Base-by-base conservation (phyloP, 2,329 filamentous ascomycete genomes). In the Amauroascus verrucosus region DNA sequence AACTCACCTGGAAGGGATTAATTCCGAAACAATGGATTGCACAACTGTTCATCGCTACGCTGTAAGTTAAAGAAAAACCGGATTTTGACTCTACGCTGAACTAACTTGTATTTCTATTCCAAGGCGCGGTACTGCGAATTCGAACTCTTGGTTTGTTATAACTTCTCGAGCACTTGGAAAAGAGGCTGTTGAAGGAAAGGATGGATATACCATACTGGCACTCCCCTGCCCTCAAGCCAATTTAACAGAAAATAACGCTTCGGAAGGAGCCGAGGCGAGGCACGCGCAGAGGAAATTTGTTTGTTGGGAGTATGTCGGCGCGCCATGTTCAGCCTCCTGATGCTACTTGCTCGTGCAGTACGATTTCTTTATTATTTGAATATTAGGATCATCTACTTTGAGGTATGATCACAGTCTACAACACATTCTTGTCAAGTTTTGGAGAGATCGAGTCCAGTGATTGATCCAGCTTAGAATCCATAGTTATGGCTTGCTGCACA, bases 1-100 rank as follows among this genome's bases (percentile, higher is more conserved):
- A 61, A 20, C 40, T 73, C n/a, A 69, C 63, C 54, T 75, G 72
- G 72, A 64, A 63, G 26, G 73, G 72, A 0, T 53, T 75, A 16
- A 64, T 75, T 32, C 61, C 69, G 7, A 56, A 64, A 3, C 57
- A 58, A 14, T 75, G 72, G 72, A 65, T 72, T 7, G 64, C 62
- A 50, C 56, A 65, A 20, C 28, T 75, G 28, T 63, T 73, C 22
- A 56, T 64, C 3, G 56, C 54, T 44, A 50, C 70, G 28, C 55
- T 67, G 72, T 74, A 61, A 65, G 70, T 54, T 35, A 9, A 16
- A 32, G 6, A 14, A 24, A 3, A 13, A 26, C 22, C 8, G 14
- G 14, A 43, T n/a, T 16, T 11, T 14, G n/a, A 22, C 6, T 5
- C 22, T n/a, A 14, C 11, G 8, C 22, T 46, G 37, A 49, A 37